A percentile compares a stretch with the other conserved stretches of the same genome.
Evolutionary conservation across 2,329 filamentous ascomycete species (phyloP).

Genomic region (Xylariomycetidae sp.): DNA sequence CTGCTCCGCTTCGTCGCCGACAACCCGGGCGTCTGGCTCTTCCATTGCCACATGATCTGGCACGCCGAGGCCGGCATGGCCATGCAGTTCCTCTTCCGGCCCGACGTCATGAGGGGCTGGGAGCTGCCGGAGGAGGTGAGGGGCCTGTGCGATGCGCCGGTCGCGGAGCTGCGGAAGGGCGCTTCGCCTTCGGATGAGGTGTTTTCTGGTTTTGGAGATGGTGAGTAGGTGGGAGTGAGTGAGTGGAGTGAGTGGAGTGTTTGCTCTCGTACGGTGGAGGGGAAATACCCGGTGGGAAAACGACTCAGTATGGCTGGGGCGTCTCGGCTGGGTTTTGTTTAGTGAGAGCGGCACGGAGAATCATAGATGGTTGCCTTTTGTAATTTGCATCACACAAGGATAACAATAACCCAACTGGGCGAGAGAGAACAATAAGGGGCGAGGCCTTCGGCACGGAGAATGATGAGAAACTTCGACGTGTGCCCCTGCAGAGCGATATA

Average conservation of each 20-base stretch:
- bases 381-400: too few species aligned
- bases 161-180: conserved; percentile 39
- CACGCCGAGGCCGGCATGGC: conserved; percentile 35
- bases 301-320: too few species aligned
- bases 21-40: conserved; percentile 42
- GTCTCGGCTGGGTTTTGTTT: too few species aligned
- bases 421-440: too few species aligned
- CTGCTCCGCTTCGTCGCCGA: conserved; percentile 44
- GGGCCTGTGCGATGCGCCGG: conserved; percentile 35
- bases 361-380: too few species aligned
- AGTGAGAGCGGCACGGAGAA: too few species aligned
- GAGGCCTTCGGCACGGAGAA: too few species aligned
- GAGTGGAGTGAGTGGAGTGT: background rate
- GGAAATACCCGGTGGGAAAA: too few species aligned
- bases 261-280: too few species aligned
- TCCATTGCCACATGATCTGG: conserved; percentile 37
- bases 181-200: conserved; percentile 40
- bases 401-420: too few species aligned
- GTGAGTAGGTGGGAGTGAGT: conserved; percentile 1
- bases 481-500: too few species aligned
- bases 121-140: conserved; percentile 38
- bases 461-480: too few species aligned
- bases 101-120: conserved; percentile 37
- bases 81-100: conserved; percentile 37
- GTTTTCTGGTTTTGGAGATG: conserved; percentile 31